A percentile compares a stretch with the other conserved stretches of the same genome.
Evolutionary conservation across 2,329 filamentous ascomycete genomes (phyloP).

Genomic region (Lithohypha guttulata): DNA sequence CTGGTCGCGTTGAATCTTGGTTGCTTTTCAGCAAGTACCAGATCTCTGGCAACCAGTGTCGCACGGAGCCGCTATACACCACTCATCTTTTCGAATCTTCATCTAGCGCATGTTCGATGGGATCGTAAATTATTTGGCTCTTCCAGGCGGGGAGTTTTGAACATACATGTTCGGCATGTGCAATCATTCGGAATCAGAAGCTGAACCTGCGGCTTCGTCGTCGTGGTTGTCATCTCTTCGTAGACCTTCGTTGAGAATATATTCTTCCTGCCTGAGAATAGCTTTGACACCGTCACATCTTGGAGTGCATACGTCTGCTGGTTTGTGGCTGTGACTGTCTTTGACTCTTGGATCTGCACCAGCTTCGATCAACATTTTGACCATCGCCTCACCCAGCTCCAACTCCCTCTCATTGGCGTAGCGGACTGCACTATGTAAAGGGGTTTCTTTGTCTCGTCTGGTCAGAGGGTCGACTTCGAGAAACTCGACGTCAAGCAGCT

Average conservation of each 20-base stretch:
- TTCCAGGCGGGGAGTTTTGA: too few relatives aligned
- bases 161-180: too few relatives aligned
- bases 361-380: slow-evolving; percentile 40
- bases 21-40: too few relatives aligned
- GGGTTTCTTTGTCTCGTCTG: slow-evolving; percentile 36
- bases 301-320: slow-evolving; percentile 33
- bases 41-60: too few relatives aligned
- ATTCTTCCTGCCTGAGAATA: slow-evolving; percentile 36
- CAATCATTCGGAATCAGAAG: slow-evolving; percentile 43
- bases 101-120: too few relatives aligned
- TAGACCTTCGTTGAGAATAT: slow-evolving; percentile 36
- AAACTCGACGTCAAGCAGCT: slow-evolving; percentile 37
- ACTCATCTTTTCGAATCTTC: too few relatives aligned
- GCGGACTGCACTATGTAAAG: slow-evolving; percentile 35
- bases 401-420: slow-evolving; percentile 38
- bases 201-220: slow-evolving; percentile 28
- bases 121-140: too few relatives aligned
- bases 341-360: slow-evolving; percentile 38
- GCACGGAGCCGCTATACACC: too few relatives aligned
- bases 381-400: slow-evolving; percentile 34
- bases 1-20: too few relatives aligned
- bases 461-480: slow-evolving; percentile 40
- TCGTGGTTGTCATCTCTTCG: slow-evolving; percentile 27
- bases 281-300: slow-evolving; percentile 33
- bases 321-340: slow-evolving; percentile 38